A percentile compares a stretch with the other conserved stretches of the same genome.
Evolutionary conservation across 495 filamentous ascomycete species (phyloP).

Genomic region (Lentithecium fluviatile): DNA sequence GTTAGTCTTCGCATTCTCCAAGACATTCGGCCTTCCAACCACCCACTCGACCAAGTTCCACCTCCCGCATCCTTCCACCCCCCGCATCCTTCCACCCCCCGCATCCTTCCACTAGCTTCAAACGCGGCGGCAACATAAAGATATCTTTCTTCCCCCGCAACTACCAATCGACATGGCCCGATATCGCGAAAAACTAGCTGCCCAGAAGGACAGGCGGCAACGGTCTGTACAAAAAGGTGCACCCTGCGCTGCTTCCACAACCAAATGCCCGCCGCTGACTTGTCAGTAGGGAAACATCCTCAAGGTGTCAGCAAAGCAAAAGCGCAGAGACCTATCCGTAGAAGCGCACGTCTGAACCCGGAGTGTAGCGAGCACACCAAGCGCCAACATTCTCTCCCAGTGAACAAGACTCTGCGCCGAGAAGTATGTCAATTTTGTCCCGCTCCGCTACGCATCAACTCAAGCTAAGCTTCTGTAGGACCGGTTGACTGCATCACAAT

Average conservation of each 20-base stretch:
- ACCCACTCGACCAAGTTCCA: neutral
- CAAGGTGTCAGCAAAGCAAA: constrained; percentile 6
- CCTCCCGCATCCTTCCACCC: neutral
- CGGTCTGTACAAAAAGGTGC: constrained; percentile 6
- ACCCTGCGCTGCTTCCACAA: neutral
- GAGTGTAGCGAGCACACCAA: neutral
- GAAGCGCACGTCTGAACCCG: constrained; percentile 1
- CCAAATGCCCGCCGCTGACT: neutral
- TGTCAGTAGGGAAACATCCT: constrained; percentile 9
- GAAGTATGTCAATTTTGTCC: constrained; percentile 1
- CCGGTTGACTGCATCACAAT: neutral
- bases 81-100: too few relatives aligned
- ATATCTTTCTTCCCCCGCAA: constrained; percentile 6
- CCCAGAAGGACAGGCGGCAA: constrained; percentile 7
- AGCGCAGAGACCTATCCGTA: constrained; percentile 9
- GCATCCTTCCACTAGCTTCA: neutral
- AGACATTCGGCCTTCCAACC: neutral
- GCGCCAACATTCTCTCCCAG: neutral
- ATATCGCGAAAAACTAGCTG: neutral
- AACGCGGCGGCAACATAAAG: constrained; percentile 1
- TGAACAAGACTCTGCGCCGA: neutral
- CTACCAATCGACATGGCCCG: constrained; percentile 4
- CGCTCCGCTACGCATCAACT: neutral
- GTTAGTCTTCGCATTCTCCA: neutral
- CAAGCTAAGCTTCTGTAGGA: constrained; percentile 9